Evolutionary conservation across 768 basidiomycete genomes (phyloP).

Genomic region (Hebeloma cylindrosporum): DNA sequence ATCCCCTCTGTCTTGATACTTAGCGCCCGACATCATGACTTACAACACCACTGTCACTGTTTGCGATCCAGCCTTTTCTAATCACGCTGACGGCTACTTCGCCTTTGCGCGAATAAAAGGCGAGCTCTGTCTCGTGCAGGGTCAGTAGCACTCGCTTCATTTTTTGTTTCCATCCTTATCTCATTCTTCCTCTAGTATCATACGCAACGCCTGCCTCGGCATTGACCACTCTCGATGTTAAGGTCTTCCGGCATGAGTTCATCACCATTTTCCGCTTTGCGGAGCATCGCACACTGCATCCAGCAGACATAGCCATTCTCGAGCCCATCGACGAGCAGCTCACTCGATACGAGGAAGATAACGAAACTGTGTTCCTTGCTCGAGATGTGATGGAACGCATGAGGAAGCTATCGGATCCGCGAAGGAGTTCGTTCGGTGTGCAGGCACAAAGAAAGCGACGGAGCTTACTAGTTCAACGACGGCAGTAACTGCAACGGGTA

Average conservation of each 20-base stretch:
- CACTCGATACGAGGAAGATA: conserved; percentile 58
- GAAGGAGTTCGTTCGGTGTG: conserved; percentile 20
- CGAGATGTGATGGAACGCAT: conserved; percentile 48
- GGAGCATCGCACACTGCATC: conserved; percentile 46
- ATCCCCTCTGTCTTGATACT: not conserved
- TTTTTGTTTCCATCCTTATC: conserved; percentile 2
- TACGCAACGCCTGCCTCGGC: conserved; percentile 41
- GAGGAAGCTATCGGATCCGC: conserved; percentile 37
- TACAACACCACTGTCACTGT: conserved; percentile 1
- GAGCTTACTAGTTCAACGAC: too few species aligned
- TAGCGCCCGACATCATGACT: conserved; percentile 6
- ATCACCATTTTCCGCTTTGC: conserved; percentile 62
- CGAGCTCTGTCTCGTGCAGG: conserved; percentile 62
- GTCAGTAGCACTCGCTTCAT: conserved; percentile 40
- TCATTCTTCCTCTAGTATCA: conserved; percentile 30
- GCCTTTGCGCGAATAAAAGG: conserved; percentile 57
- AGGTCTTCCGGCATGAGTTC: conserved; percentile 60
- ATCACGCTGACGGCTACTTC: conserved; percentile 35
- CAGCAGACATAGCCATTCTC: conserved; percentile 50
- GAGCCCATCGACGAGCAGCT: conserved; percentile 48
- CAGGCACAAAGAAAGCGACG: conserved; percentile 3
- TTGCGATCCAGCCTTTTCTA: conserved; percentile 5
- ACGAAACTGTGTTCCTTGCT: conserved; percentile 58
- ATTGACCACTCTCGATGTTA: conserved; percentile 48
- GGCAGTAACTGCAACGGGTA: too few species aligned